Conservation (phyloP, 2,329 filamentous ascomycete species). For the Fusarium goolgardi region DNA sequence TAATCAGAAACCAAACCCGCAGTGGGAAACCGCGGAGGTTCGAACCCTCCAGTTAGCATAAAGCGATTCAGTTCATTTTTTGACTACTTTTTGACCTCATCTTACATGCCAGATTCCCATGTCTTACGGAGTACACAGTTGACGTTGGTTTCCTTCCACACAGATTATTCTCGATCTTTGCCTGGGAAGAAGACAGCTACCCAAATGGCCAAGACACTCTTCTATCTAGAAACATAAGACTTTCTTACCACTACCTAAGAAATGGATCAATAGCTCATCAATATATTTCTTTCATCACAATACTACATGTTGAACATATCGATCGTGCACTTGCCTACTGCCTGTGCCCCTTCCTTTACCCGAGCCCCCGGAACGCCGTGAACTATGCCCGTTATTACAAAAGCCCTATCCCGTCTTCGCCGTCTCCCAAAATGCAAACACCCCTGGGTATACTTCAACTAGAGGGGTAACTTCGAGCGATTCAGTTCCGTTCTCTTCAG, state of each 20-base stretch:
- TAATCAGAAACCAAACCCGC: constrained; percentile 42
- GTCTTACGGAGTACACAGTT: too few species aligned
- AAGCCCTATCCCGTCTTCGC: constrained; percentile 35
- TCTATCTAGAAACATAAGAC: background rate
- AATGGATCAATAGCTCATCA: background rate
- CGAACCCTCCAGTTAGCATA: constrained; percentile 44
- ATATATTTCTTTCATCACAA: constrained; percentile 35
- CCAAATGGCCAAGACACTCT: too few species aligned
- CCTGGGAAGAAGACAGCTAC: too few species aligned
- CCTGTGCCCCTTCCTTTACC: constrained; percentile 40
- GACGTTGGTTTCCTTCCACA: background rate
- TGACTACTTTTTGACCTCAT: background rate
- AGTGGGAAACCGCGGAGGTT: constrained; percentile 45
- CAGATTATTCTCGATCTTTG: background rate
- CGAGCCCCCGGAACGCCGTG: constrained; percentile 43
- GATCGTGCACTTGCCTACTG: constrained; percentile 47
- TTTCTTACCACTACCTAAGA: background rate
- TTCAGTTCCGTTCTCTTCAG: constrained; percentile 10
- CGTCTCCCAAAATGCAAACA: constrained; percentile 43
- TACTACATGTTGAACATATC: constrained; percentile 20
- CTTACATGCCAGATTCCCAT: background rate
- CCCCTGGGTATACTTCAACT: constrained; percentile 44
- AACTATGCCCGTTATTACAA: constrained; percentile 41
- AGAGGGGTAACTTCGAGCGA: constrained; percentile 19
- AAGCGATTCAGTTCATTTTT: constrained; percentile 7